Base-by-base conservation (phyloP, 2,329 filamentous ascomycete species). In the Cytospora chrysosperma region DNA sequence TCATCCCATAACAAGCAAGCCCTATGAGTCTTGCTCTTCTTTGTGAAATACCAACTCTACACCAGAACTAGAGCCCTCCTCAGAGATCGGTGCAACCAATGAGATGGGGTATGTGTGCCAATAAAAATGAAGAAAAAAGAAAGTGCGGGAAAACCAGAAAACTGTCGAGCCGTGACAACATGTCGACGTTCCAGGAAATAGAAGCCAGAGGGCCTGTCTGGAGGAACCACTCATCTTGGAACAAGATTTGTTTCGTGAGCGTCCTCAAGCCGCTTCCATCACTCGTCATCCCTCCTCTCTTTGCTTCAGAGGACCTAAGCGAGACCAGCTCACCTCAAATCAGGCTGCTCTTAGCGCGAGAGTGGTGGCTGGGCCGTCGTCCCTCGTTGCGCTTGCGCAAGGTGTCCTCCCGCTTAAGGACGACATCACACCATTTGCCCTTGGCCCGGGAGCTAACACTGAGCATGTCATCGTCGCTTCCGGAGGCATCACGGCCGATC, bases 351-450 rank as follows among this genome's bases (percentile, higher is more conserved):
- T 86, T 87, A 67, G 83, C 84, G 52, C 84, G 77, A 63, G 82
- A 82, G 69, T 86, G 82, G 56, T 62, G 56, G 28, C 64, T 65
- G 4, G 81, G 78, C 66, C 83, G 75, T 56, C 80, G 77, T 51
- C 79, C 78, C 65, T 84, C 83, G 34, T 81, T 78, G 63, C 83
- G 79, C 62, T 81, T 81, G 58, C 83, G 82, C n/a, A 85, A 71
- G 62, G 83, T 77, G 70, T 86, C 85, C 70, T 89, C 86, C 68
- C 82, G 77, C 79, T 87, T 87, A 67, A 90, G 78, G 66, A 90
- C 83, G 68, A 88, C 75, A 66, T 89, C 87, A 70, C 86, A 89
- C 88, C 88, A 90, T 75, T 86, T 86, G 65, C 81, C 78, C 70
- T 81, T 80, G 64, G 77, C 75, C 61, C 79, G 78, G 32, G 76